Base-by-base conservation (phyloP, 1,139 yeast genomes). In the Geotrichum carabidarum region DNA sequence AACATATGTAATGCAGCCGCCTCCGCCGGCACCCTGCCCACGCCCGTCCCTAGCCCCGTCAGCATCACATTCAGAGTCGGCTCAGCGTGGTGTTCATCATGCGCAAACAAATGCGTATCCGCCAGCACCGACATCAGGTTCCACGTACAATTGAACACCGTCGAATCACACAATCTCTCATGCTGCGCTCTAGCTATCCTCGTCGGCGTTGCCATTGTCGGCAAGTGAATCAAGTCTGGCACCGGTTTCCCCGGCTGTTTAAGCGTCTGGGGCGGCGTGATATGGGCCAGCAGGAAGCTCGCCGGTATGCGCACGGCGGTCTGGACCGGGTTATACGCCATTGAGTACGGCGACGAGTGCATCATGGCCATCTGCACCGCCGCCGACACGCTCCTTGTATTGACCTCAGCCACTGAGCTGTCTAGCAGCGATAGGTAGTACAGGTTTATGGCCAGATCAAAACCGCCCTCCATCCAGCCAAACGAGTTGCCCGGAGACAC, bases 401-500 rank as follows among this genome's bases (percentile, higher is more conserved):
- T 8, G 9, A 37, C 3, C n/a, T 37, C 40, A 6, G n/a, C n/a
- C 17, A 5, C 18, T 34, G 37, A 22, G 27, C 4, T 45, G 4
- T 40, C 35, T 37, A 50, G 36, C 27, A 37, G 54, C 1, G 69
- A 66, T 27, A 71, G 68, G 59, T 73, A 76, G 55, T 70, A 68
- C 8, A 65, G 55, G 12, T 74, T 71, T 17, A 79, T 59, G 0
- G 74, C 77, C 35, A 70, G 61, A 63, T 79, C 83, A 59, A 79
- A 75, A 0, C 83, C 82, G 2, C 83, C 83, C 4, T 78, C 78
- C 59, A 79, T 66, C 48, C 67, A 72, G 1, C 82, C 83, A 51
- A 74, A 69, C 1, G 81, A 76, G 59, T 79, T 79, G 0, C 82
- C 82, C 0, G 83, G 83, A 1, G 82, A 78, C 0, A 79, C 75